Evolutionary conservation across 441 rosid species (phyloP), one percentile per base, ranked within the genome.

Genomic region (Gossypium laxum): DNA sequence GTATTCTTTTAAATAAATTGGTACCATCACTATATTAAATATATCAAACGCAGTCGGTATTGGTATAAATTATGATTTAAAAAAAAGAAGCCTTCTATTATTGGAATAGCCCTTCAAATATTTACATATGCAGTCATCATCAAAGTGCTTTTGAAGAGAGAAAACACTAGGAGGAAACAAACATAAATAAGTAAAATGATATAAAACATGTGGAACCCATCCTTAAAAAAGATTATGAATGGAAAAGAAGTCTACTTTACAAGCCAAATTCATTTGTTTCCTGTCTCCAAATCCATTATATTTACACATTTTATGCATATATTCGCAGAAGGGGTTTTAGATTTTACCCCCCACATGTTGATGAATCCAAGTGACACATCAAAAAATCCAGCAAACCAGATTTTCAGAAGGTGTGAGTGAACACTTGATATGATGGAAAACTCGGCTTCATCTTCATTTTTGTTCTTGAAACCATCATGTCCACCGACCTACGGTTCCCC

Each of bases 241-340:
- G 26, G 65, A 68, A 48, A 72, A 28, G 48, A 52, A 47, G 52
- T 68, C 56, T 21, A 55, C 24, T 47, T 72, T 38, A 71, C 67
- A 71, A 59, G 56, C 60, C 50, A 62, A 59, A 59, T 64, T 38
- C 69, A 19, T 70, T 19, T 15, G 30, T n/a, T 24, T 47, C 55
- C 30, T 48, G 56, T 6, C 32, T 71, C 67, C 68, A 67, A 52
- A 78, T 63, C 70, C 69, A 55, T 47, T 71, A 61, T 72, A 69
- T 68, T 18, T 18, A 54, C 26, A 70, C 21, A 64, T 18, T 50
- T 67, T 48, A 64, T 17, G 41, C 43, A 24, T 72, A 43, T 24
- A 69, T 57, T 60, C 70, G 54, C 73, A 58, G 24, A 51, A 75
- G 65, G 74, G 65, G 74, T 38, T 30, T 19, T 15, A 30, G 59